Base-by-base conservation (phyloP, 495 filamentous ascomycete species). In the Polyplosphaeria fusca region DNA sequence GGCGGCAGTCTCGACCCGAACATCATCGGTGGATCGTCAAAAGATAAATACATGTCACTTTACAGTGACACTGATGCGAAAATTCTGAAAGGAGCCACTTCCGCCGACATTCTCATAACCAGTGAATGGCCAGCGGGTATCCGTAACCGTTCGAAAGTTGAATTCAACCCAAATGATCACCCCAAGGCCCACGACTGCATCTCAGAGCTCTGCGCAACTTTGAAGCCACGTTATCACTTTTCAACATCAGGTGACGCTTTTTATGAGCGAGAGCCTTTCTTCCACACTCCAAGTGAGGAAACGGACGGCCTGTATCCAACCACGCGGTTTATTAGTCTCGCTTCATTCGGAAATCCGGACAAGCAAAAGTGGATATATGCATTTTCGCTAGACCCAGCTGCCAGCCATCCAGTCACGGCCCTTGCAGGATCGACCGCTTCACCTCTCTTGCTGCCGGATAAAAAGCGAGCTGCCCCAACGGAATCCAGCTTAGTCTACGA, bases 261-360 rank as follows among this genome's bases (percentile, higher is more conserved):
- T 73, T 96, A 82, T 63, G 92, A 96, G 73, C 83, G 93, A 18
- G 93, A 96, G 68, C 91, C 93, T 0, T 97, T 96, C 78, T 87
- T 90, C 69, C 86, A 94, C 65, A 68, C 76, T 52, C 77, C 82
- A 4, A 72, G 74, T 5, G 76, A 79, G 44, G 76, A 79, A 20
- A 72, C 70, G 5, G 78, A 78, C 7, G 74, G 80, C 20, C 68
- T 69, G 0, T 80, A 75, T 51, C 74, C 74, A 2, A 71, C 94
- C 3, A 96, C 91, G 2, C 84, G 92, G 19, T 97, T 98, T 70
- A 83, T 96, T 65, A 91, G 88, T 44, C 71, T 97, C 3, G 92
- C 88, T 1, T 76, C 86, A 4, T 89, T 79, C 68, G 85, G 80
- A 44, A 95, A 92, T 66, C 47, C 76, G 0, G 70, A 73, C 2